Evolutionary conservation across 192 early-diverging fungal species (phyloP).

Genomic region (Cladochytrium replicatum): DNA sequence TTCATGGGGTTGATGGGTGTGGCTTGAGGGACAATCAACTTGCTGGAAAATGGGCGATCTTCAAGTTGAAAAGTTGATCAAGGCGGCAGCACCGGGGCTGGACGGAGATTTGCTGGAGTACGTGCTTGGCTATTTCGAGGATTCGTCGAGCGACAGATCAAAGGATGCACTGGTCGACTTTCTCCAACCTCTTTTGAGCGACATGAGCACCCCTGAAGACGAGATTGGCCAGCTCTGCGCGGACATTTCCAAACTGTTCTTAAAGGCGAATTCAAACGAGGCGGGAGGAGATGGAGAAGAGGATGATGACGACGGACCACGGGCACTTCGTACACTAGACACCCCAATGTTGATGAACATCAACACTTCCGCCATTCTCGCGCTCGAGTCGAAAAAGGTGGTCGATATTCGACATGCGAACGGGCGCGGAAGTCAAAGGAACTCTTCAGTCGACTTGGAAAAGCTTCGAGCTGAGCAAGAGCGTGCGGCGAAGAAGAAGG

Average conservation of each 20-base stretch:
- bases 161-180: slow-evolving; percentile 34
- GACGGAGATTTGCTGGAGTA: slow-evolving; percentile 20
- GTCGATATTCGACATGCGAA: slow-evolving; percentile 33
- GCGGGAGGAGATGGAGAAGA: slow-evolving; percentile 14
- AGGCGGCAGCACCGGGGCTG: slow-evolving; percentile 7
- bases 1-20: too few species aligned
- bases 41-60: not conserved
- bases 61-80: not conserved
- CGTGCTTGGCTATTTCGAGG: slow-evolving; percentile 36
- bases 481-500: slow-evolving; percentile 84
- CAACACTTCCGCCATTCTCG: slow-evolving; percentile 46
- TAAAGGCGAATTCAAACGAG: slow-evolving; percentile 31
- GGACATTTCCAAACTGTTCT: slow-evolving; percentile 21
- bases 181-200: slow-evolving; percentile 32
- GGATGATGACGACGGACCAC: not conserved
- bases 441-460: slow-evolving; percentile 38
- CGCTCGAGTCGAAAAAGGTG: slow-evolving; percentile 1
- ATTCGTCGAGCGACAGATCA: slow-evolving; percentile 27
- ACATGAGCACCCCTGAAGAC: slow-evolving; percentile 15
- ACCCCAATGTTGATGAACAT: slow-evolving; percentile 61
- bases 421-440: slow-evolving; percentile 16
- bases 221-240: slow-evolving; percentile 58
- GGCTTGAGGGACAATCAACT: too few species aligned
- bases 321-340: slow-evolving; percentile 22
- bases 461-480: slow-evolving; percentile 88